Percentiles rank a stretch among this genome's conserved stretches.
Conservation (phyloP, 345 rosid species). For the Zanthoxylum bungeanum region DNA sequence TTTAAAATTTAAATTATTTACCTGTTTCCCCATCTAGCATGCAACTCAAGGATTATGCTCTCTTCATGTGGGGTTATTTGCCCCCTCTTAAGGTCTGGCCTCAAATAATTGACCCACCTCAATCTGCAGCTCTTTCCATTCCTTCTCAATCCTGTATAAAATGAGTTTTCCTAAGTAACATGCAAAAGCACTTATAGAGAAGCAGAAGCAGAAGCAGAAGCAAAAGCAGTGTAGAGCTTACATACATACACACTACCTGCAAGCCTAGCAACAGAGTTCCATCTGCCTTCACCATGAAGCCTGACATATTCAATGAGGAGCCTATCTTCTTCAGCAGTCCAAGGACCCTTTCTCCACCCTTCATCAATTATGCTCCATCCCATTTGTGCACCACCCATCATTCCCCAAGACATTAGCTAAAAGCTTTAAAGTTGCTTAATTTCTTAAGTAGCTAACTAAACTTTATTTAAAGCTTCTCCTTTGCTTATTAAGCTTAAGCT, state of each 20-base stretch:
- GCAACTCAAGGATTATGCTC: constrained; percentile 73
- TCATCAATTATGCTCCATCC: constrained; percentile 67
- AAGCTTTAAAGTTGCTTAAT: neutral
- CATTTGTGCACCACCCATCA: no score
- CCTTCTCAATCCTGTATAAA: constrained; percentile 62
- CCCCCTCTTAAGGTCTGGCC: constrained; percentile 95
- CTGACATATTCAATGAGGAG: constrained; percentile 68
- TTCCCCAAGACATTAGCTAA: constrained; percentile 58
- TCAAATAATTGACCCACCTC: constrained; percentile 93
- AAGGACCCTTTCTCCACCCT: constrained; percentile 95
- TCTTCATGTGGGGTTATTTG: constrained; percentile 93
- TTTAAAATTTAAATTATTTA: no score
- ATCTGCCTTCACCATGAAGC: constrained; percentile 84
- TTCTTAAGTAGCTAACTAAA: neutral
- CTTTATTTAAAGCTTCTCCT: constrained; percentile 8
- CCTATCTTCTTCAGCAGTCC: constrained; percentile 92
- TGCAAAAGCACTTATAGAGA: neutral
- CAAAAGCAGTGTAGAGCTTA: neutral
- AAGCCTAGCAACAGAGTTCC: constrained; percentile 90
- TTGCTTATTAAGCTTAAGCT: neutral
- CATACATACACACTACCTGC: constrained; percentile 46
- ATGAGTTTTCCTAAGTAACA: neutral
- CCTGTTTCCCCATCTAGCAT: constrained; percentile 97
- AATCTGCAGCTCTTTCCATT: constrained; percentile 91
- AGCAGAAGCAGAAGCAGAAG: no score